These are phyloP conservation scores for Protea cynaroides DNA, from an alignment of 164 flowering plant species.

Conservation along the genomic window DNA sequence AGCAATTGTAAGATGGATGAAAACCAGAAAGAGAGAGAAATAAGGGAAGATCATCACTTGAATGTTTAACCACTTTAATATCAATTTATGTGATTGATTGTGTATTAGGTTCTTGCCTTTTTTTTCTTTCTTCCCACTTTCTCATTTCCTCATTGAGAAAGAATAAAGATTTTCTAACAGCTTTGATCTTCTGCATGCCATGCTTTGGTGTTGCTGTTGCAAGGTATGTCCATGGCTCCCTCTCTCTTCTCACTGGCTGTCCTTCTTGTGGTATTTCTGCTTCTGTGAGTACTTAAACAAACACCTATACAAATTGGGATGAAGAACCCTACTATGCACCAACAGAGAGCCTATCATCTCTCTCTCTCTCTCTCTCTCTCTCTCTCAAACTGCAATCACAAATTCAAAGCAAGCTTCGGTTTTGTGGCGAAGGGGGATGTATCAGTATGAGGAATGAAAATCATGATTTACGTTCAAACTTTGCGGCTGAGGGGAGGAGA, in stretches of 20 bases:
- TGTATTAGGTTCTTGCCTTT: background rate
- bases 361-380: background rate
- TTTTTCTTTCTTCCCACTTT: background rate
- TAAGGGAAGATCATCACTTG: background rate
- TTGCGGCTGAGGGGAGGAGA: background rate
- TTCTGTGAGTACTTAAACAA: too few relatives aligned
- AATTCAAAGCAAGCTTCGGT: background rate
- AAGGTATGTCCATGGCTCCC: too few relatives aligned
- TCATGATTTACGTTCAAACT: background rate
- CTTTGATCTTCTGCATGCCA: background rate
- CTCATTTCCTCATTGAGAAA: background rate
- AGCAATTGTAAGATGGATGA: conserved; percentile 18
- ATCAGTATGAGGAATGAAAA: background rate
- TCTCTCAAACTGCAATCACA: background rate
- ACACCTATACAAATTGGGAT: too few relatives aligned
- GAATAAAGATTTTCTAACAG: background rate
- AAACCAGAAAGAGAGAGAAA: background rate
- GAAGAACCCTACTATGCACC: too few relatives aligned
- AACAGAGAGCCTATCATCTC: too few relatives aligned
- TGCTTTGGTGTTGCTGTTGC: too few relatives aligned
- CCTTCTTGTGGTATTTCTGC: too few relatives aligned
- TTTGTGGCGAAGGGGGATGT: background rate
- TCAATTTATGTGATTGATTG: background rate
- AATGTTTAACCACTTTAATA: background rate
- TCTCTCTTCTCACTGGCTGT: too few relatives aligned